phyloP scores from a whole-genome alignment of 2,329 filamentous ascomycete genomes.

The Fusarium falciforme region DNA sequence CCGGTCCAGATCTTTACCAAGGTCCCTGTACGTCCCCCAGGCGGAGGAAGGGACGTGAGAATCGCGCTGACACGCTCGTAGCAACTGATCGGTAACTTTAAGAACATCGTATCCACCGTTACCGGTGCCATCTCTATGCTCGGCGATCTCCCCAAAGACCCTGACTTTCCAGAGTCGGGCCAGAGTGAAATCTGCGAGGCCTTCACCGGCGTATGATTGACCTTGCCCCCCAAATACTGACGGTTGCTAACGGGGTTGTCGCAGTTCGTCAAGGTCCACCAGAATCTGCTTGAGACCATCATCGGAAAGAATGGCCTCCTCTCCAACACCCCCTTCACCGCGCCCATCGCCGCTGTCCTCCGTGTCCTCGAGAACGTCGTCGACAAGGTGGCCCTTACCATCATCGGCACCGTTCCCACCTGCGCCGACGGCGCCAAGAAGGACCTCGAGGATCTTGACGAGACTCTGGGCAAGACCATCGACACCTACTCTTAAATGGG shows the following conservation, averaged over 20 bases:
- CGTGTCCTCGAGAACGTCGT: not conserved
- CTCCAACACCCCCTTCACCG: not conserved
- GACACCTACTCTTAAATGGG: not conserved
- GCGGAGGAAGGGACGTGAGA: not conserved
- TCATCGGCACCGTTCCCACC: not conserved
- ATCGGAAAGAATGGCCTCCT: not conserved
- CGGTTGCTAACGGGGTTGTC: not conserved
- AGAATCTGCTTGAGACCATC: not conserved
- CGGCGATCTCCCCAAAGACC: not conserved
- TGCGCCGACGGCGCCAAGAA: not conserved
- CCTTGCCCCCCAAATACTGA: not conserved
- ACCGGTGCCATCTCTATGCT: not conserved
- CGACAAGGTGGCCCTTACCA: not conserved
- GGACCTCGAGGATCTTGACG: not conserved
- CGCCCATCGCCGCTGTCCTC: not conserved
- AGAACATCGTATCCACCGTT: not conserved
- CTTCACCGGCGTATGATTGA: not conserved
- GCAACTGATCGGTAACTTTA: not conserved
- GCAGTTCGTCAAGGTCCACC: not conserved
- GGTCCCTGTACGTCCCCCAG: not conserved
- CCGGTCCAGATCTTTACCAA: not conserved
- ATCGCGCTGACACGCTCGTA: not conserved
- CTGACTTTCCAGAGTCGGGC: not conserved
- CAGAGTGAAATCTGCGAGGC: not conserved
- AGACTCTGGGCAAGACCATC: not conserved